Evolutionary conservation across 805 yeast genomes (phyloP), one percentile per base, ranked within the genome.

Genomic region (Candida awuae): DNA sequence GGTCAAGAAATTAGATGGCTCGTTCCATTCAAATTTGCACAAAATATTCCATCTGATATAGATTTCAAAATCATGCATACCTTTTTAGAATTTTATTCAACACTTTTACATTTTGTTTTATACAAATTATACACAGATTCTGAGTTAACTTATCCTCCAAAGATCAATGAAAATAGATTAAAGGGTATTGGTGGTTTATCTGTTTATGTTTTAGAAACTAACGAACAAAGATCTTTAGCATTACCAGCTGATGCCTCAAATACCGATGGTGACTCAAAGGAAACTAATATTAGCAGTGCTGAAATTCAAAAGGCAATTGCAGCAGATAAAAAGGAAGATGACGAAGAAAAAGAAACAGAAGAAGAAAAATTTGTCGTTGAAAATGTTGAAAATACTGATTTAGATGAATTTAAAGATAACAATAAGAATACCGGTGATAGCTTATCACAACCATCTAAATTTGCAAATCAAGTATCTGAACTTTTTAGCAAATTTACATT

Each of bases 11-110:
- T 92, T 33, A 75, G 90, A 64, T 92, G 98, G 98, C 75, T 92
- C 44, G 94, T 86, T 34, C 98, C 98, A 18, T 92, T 81, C 73
- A 92, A 87, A 63, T 92, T 88, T 68, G 96, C 98, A 15, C 94
- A 90, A 61, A 84, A 84, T 61, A 82, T 92, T 50, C 97, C 98
- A 34, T 65, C 81, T 32, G 97, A 92, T 61, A 79, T 92, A 43
- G 98, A 92, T 65, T 90, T 92, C 70, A 75, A 92, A 63, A 86
- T 92, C 67, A 92, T 92, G 98, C 70, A 86, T 55, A 90, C 97
- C 1, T 92, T 92, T 65, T 73, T 92, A 56, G 98, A 92, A 65
- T 88, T 92, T 63, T 92, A 92, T 66, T 80, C 95, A 15, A 90
- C 97, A 19, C 66, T 92, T 51, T 64, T 88, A 55, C 95, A 87